Conservation (phyloP, 2,329 filamentous ascomycete genomes). For the Nectriaceae sp. region DNA sequence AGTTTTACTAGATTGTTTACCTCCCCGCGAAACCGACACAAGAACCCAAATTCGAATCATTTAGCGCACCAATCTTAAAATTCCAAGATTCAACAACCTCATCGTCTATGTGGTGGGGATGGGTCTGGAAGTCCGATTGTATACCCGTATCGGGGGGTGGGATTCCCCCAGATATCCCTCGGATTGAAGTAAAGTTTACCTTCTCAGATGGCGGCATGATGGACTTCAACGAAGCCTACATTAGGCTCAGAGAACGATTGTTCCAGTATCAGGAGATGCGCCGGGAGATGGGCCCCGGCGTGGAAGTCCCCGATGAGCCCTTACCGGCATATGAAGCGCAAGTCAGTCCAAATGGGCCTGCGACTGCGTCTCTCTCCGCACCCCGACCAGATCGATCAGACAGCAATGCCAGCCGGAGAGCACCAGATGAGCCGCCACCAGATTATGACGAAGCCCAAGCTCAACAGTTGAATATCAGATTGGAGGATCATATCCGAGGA, state of each 20-base stretch:
- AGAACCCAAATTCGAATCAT: slow-evolving; percentile 71
- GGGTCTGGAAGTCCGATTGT: slow-evolving; percentile 82
- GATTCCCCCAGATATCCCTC: slow-evolving; percentile 71
- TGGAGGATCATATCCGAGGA: slow-evolving; percentile 72
- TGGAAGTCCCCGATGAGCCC: slow-evolving; percentile 78
- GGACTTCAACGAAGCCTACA: slow-evolving; percentile 82
- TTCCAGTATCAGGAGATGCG: slow-evolving; percentile 78
- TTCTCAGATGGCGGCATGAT: slow-evolving; percentile 96
- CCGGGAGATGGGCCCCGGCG: slow-evolving; percentile 63
- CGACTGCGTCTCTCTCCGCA: slow-evolving; percentile 25
- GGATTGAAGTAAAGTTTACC: slow-evolving; percentile 79
- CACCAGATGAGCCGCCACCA: slow-evolving; percentile 78
- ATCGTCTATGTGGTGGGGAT: slow-evolving; percentile 88
- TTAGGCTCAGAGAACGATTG: slow-evolving; percentile 80
- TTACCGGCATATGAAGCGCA: slow-evolving; percentile 81
- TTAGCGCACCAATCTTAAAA: slow-evolving; percentile 85
- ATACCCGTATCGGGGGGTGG: slow-evolving; percentile 82
- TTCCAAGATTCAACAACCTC: slow-evolving; percentile 80
- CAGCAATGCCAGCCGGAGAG: slow-evolving; percentile 40
- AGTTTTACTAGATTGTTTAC: slow-evolving; percentile 71
- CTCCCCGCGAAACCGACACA: slow-evolving; percentile 71
- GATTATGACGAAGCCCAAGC: slow-evolving; percentile 90
- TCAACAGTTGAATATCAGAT: slow-evolving; percentile 58
- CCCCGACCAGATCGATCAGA: slow-evolving; percentile 34
- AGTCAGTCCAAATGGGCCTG: slow-evolving; percentile 29